Percentiles rank a stretch among this genome's conserved stretches.
phyloP scores from a whole-genome alignment of 768 basidiomycete genomes.

The Termitomyces sp. region DNA sequence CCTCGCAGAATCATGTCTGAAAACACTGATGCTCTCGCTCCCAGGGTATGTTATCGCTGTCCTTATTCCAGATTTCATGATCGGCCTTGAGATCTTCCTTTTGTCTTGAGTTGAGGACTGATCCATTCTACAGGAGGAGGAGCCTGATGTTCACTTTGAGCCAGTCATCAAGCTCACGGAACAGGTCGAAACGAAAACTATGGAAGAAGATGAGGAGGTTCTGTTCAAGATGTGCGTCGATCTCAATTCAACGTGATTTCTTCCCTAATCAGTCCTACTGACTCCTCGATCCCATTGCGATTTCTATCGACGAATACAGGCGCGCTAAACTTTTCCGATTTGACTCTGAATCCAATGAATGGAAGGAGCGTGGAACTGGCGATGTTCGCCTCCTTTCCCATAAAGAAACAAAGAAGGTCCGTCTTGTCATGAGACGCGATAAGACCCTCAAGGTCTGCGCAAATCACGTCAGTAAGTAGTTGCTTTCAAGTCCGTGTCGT shows the following conservation, averaged over 20 bases:
- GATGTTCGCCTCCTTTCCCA: constrained; percentile 91
- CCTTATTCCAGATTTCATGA: constrained; percentile 7
- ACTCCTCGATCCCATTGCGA: constrained; percentile 15
- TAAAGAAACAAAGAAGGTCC: constrained; percentile 86
- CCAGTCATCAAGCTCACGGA: constrained; percentile 96
- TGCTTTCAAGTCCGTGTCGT: background rate
- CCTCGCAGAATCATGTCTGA: constrained; percentile 50
- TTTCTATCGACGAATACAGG: constrained; percentile 42
- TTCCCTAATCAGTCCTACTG: constrained; percentile 26
- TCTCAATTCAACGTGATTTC: constrained; percentile 32
- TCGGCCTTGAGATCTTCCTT: constrained; percentile 9
- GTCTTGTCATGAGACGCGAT: constrained; percentile 99
- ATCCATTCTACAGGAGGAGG: constrained; percentile 57
- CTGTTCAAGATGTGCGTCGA: constrained; percentile 90
- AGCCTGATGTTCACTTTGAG: constrained; percentile 88
- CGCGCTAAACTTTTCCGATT: constrained; percentile 98
- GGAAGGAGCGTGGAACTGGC: constrained; percentile 98
- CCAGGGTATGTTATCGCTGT: constrained; percentile 52
- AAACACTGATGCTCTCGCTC: constrained; percentile 59
- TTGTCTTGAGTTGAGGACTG: constrained; percentile 10
- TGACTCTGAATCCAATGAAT: constrained; percentile 71
- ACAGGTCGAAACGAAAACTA: constrained; percentile 91
- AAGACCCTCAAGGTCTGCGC: constrained; percentile 99
- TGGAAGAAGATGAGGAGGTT: constrained; percentile 90
- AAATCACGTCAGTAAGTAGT: constrained; percentile 81